Evolutionary conservation across 164 flowering plant species (phyloP), one percentile per base, ranked within the genome.

Genomic region (Vitis cinerea): DNA sequence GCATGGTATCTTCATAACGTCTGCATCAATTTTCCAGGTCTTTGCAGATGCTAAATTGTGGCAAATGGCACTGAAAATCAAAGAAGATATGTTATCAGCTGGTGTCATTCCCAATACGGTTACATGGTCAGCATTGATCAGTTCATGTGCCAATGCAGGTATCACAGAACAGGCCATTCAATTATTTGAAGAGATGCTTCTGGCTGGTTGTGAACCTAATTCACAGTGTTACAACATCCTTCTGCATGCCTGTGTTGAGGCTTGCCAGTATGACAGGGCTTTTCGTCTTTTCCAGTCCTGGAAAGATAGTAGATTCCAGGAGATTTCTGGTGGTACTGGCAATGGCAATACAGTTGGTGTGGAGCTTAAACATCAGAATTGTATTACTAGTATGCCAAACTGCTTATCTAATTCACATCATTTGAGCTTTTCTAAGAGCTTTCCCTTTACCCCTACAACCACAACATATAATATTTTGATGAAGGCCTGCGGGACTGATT

Each of bases 401-500:
- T 13, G 11, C 53, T 37, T 8, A 16, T 63, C 83, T 72, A 69
- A 65, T 58, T 74, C 82, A 52, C 66, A 62, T 19, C 64, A 65
- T 55, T 59, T 74, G 66, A 80, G 53, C 71, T 69, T 75, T 58
- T 54, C 82, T 44, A 78, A 71, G 80, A 81, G 52, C 31, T 73
- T 86, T 72, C 77, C 85, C 16, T 92, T 92, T 70, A 75, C 54
- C 63, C 96, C 98, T 61, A 86, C 93, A 31, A 81, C 84, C 61
- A 74, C 94, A 8, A 92, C 98, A 55, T 94, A 90, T 71, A 90
- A 94, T 75, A 92, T 84, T 78, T 72, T 94, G 80, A 83, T 94
- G 91, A 94, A 90, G 83, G 97, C 97, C 44, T 94, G 97, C 66
- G 94, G 98, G 27, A 83, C 89, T 71, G 90, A 94, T 82, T 88